Percentiles rank a stretch among this genome's conserved stretches.
Conservation (phyloP, 768 basidiomycete species). For the Rhodotorula paludigena region DNA sequence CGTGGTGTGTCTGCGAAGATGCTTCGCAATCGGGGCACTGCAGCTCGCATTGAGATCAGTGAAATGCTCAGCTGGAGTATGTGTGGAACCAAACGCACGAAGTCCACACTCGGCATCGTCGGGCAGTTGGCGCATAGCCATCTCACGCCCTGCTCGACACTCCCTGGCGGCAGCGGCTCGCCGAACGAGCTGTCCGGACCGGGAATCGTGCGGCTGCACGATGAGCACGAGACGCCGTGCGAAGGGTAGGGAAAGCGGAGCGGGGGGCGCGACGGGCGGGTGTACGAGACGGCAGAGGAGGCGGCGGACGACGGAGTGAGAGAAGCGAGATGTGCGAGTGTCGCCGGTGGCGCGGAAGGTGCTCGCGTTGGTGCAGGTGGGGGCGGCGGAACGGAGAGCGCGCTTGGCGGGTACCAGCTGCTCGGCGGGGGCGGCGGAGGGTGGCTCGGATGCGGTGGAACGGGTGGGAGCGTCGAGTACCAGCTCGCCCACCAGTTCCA, state of each 20-base stretch:
- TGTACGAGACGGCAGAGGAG: not conserved
- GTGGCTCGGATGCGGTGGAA: not conserved
- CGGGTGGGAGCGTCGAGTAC: not conserved
- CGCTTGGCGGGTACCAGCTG: not conserved
- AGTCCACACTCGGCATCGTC: not conserved
- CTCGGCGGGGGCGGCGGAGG: not conserved
- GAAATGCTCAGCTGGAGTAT: no score
- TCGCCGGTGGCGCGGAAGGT: not conserved
- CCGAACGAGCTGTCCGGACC: not conserved
- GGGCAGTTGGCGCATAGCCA: conserved; percentile 11
- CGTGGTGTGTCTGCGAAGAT: not conserved
- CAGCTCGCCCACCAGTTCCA: not conserved
- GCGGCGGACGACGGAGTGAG: not conserved
- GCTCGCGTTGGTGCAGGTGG: no score
- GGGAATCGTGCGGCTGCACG: not conserved
- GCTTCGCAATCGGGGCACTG: conserved; percentile 1
- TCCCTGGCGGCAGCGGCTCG: not conserved
- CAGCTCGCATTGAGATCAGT: not conserved
- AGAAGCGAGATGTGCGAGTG: not conserved
- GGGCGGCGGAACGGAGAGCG: not conserved
- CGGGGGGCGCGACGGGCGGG: not conserved
- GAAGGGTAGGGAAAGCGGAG: not conserved
- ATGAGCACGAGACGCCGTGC: not conserved
- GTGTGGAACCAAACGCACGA: not conserved
- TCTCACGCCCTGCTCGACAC: not conserved